Percentiles rank a stretch among this genome's conserved stretches.
phyloP scores from a whole-genome alignment of 495 filamentous ascomycete genomes.

The Hypomontagnella monticulosa region DNA sequence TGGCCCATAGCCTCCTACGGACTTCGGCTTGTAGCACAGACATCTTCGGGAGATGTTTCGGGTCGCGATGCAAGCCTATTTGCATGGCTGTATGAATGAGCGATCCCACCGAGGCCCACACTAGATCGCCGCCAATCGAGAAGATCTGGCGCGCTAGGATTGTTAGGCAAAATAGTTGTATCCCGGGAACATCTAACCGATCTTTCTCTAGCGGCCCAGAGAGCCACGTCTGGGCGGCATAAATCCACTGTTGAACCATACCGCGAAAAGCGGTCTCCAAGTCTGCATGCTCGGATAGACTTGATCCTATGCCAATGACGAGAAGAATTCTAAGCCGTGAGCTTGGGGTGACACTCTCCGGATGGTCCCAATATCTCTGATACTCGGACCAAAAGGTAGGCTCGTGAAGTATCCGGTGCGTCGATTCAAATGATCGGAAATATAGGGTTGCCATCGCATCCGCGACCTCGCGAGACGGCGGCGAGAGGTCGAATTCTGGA shows the following conservation, averaged over 20 bases:
- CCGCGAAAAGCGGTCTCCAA: slow-evolving; percentile 47
- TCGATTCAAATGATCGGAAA: slow-evolving; percentile 65
- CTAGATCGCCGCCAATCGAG: slow-evolving; percentile 62
- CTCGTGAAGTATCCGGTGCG: slow-evolving; percentile 65
- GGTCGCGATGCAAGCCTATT: slow-evolving; percentile 69
- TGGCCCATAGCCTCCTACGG: slow-evolving; percentile 69
- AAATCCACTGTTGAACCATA: slow-evolving; percentile 60
- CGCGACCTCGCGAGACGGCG: slow-evolving; percentile 59
- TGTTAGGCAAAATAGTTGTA: slow-evolving; percentile 66
- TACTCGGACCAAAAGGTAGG: slow-evolving; percentile 67
- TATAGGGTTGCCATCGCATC: slow-evolving; percentile 65
- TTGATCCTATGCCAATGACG: slow-evolving; percentile 63
- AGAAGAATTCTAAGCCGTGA: slow-evolving; percentile 63
- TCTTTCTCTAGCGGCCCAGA: slow-evolving; percentile 62
- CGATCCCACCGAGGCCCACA: slow-evolving; percentile 65
- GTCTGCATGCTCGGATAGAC: slow-evolving; percentile 51
- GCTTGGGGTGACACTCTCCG: slow-evolving; percentile 44
- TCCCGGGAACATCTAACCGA: slow-evolving; percentile 57
- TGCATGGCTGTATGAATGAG: slow-evolving; percentile 65
- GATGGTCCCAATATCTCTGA: slow-evolving; percentile 57
- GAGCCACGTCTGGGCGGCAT: slow-evolving; percentile 66
- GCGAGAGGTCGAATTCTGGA: slow-evolving; percentile 43
- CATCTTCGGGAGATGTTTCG: slow-evolving; percentile 60
- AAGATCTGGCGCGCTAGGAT: slow-evolving; percentile 63
- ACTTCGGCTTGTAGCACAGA: slow-evolving; percentile 61